Evolutionary conservation across 1,284 basidiomycete species (phyloP), one percentile per base, ranked within the genome.

Genomic region (Cryptococcus sp.): DNA sequence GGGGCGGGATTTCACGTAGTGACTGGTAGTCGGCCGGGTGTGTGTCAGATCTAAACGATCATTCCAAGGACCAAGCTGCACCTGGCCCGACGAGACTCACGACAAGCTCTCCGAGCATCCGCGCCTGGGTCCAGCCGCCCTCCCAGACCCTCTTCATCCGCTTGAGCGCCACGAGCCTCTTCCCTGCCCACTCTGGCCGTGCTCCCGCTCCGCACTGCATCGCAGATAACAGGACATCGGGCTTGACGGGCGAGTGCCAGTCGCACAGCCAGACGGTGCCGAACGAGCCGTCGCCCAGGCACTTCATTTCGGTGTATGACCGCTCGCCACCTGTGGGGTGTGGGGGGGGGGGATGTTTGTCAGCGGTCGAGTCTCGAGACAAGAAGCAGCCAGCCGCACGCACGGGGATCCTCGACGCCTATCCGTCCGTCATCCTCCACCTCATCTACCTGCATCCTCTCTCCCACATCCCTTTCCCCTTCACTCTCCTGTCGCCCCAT

Each of bases 251-350:
- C 71, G 91, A 92, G 82, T 96, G 93, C 95, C 95, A 98, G 82
- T 99, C 96, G 74, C 94, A 98, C 64, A 99, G 83, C 86, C 90
- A 94, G 60, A 99, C 95, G 8, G 93, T 98, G 57, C 95, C 95
- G 73, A 99, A 97, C 6, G 92, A 95, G 55, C 93, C 93, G 77
- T 96, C 93, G 50, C 93, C 93, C 74, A 97, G 84, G 62, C 88
- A 87, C 80, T 95, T 95, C 80, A 95, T 67, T 21, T 81, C 77
- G 15, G 80, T 80, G 63, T 82, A 83, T 3, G 69, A 68, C 21
- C 81, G 72, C 53, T 76, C 74, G 4, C 66, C 65, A 38, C 68
- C 73, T 76, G 51, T 15, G 9, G n/a, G n/a, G n/a, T n/a, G n/a
- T n/a, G n/a, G n/a, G n/a, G n/a, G n/a, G n/a, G n/a, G n/a, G n/a